phyloP scores from a whole-genome alignment of 768 basidiomycete species.

The Crepidotus variabilis region DNA sequence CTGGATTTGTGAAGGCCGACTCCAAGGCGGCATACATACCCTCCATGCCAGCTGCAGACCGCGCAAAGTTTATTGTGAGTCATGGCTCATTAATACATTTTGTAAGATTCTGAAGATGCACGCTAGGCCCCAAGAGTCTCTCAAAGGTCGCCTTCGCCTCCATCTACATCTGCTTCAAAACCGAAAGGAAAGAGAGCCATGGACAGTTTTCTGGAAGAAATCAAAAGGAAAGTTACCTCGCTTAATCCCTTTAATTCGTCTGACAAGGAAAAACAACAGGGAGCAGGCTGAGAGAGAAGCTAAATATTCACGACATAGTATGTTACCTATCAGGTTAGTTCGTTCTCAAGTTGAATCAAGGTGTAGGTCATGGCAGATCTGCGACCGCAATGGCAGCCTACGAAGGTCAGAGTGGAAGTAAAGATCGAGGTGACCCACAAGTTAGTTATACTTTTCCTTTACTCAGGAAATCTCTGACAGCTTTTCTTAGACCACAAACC shows the following conservation, averaged over 20 bases:
- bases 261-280: slow-evolving; percentile 39
- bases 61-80: slow-evolving; percentile 6
- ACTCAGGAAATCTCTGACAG: not conserved
- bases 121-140: not conserved
- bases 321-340: slow-evolving; percentile 10
- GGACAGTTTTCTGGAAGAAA: slow-evolving; percentile 95
- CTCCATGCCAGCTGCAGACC: slow-evolving; percentile 17
- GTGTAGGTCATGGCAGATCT: slow-evolving; percentile 66
- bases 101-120: not conserved
- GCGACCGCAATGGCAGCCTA: slow-evolving; percentile 94
- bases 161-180: slow-evolving; percentile 46
- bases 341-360: slow-evolving; percentile 3
- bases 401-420: slow-evolving; percentile 87
- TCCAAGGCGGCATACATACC: slow-evolving; percentile 48
- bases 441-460: slow-evolving; percentile 33
- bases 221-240: slow-evolving; percentile 63
- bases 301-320: slow-evolving; percentile 70
- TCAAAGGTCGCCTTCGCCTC: slow-evolving; percentile 58
- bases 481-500: slow-evolving; percentile 74
- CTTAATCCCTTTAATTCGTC: not conserved
- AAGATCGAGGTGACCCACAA: slow-evolving; percentile 84
- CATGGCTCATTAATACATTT: not conserved
- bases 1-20: slow-evolving; percentile 62
- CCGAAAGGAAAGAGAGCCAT: slow-evolving; percentile 95
- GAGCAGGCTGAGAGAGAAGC: slow-evolving; percentile 92